Evolutionary conservation across 257 asterid genomes (phyloP), one percentile per base, ranked within the genome.

Genomic region (Lantana camara): DNA sequence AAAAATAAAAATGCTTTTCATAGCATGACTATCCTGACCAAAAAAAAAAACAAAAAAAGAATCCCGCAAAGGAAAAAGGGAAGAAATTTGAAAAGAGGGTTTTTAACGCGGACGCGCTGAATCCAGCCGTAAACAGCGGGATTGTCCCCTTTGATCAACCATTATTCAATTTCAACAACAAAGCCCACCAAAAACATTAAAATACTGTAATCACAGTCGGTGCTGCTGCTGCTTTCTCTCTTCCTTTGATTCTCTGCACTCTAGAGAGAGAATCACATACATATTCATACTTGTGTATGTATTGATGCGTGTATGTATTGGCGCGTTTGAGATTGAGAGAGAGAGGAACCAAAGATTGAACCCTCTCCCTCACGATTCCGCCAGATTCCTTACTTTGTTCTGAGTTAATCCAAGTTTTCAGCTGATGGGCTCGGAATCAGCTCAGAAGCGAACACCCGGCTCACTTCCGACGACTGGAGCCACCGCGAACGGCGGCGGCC

Each of bases 361-460:
- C 35, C 1, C 45, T 9, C 1, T 17, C 12, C 9, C 35, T 17
- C 40, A 32, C 5, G 9, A 6, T 3, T 11, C 3, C 13, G 13
- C 9, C 9, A 12, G 5, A 4, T 41, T 29, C 14, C 7, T 23
- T 44, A 7, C 20, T 19, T 42, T 1, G 2, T 60, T 15, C 12
- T n/a, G 4, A 20, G 35, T 5, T 34, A 12, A 8, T 27, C 11
- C 3, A 2, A 1, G 13, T 15, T n/a, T 21, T 45, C 7, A 17
- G 69, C 61, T 2, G 49, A 84, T 82, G 86, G 88, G 84, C 30
- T 79, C 79, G 47, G 89, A 85, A 16, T 66, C 80, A 1, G 79
- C 87, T 69, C 89, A 78, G 62, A 85, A 80, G 69, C 75, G 89
- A 23, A 19, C 64, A 53, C 44, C 54, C 79, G 14, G 24, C 24